These are phyloP conservation scores for Penicillium corylophilum DNA, from an alignment of 2,329 filamentous ascomycete genomes.

Conservation along the genomic window DNA sequence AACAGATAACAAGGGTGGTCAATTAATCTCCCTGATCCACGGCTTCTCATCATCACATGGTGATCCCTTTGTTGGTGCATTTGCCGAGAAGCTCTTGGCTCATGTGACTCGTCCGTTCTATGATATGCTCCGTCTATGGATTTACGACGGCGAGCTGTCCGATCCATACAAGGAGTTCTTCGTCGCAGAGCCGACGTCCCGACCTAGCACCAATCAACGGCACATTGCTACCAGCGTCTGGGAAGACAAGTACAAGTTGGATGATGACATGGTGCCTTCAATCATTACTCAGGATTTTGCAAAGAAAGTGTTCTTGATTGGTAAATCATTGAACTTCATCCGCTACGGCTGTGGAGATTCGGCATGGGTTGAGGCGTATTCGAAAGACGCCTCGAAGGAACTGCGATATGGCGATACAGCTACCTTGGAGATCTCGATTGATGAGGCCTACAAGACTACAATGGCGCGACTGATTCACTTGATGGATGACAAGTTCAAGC, in stretches of 20 bases:
- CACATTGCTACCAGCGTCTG: slow-evolving; percentile 78
- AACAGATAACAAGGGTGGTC: slow-evolving; percentile 72
- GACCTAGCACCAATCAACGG: slow-evolving; percentile 51
- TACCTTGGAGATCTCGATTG: slow-evolving; percentile 87
- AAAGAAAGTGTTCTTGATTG: slow-evolving; percentile 94
- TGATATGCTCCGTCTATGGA: slow-evolving; percentile 93
- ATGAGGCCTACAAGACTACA: slow-evolving; percentile 95
- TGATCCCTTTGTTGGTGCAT: slow-evolving; percentile 88
- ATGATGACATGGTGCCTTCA: slow-evolving; percentile 81
- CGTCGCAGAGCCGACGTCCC: slow-evolving; percentile 72
- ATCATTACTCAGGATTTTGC: slow-evolving; percentile 94
- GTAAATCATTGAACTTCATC: slow-evolving; percentile 97
- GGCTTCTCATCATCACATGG: slow-evolving; percentile 90
- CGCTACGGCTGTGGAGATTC: slow-evolving; percentile 92
- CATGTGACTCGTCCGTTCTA: slow-evolving; percentile 95
- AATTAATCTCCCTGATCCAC: slow-evolving; percentile 91
- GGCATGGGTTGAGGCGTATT: slow-evolving; percentile 93
- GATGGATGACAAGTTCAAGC: slow-evolving; percentile 91
- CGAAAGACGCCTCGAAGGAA: slow-evolving; percentile 87
- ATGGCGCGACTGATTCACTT: slow-evolving; percentile 92
- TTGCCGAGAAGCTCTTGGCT: slow-evolving; percentile 82
- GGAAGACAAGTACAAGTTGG: slow-evolving; percentile 94
- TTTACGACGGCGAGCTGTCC: slow-evolving; percentile 96
- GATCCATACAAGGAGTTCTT: slow-evolving; percentile 97
- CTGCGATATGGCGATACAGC: slow-evolving; percentile 90